These are phyloP conservation scores for Rhododendron henanense DNA, from an alignment of 148 eudicot genomes.

Conservation along the genomic window DNA sequence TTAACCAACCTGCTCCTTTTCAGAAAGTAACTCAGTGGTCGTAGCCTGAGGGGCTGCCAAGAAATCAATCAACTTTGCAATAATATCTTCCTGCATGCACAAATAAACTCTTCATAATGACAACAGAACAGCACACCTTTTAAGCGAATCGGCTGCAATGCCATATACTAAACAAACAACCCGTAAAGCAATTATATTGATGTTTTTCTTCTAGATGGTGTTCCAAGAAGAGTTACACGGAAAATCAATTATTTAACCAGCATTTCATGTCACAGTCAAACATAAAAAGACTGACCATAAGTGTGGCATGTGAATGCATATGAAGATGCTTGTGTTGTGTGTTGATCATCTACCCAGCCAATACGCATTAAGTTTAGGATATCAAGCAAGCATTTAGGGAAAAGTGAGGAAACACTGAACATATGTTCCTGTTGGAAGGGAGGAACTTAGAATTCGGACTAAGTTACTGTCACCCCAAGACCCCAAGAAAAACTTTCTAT, in stretches of 20 bases:
- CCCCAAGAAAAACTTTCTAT: not conserved
- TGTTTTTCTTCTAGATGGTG: not conserved
- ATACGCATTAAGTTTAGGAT: not conserved
- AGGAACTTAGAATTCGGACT: not conserved
- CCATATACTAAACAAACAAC: not conserved
- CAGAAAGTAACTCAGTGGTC: constrained; percentile 68
- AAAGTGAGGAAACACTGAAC: not conserved
- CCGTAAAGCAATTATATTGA: not conserved
- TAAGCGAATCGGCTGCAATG: not conserved
- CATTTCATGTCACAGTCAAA: not conserved
- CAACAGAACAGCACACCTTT: not conserved
- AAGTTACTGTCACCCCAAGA: not conserved
- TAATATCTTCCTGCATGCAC: constrained; percentile 66
- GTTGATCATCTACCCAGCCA: not conserved
- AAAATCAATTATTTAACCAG: not conserved
- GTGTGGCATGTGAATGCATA: not conserved
- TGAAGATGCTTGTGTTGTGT: not conserved
- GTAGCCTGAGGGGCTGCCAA: constrained; percentile 87
- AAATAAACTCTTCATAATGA: not conserved
- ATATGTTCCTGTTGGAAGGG: not conserved
- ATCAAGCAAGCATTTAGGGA: not conserved
- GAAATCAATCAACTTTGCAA: constrained; percentile 74
- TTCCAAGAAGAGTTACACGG: not conserved
- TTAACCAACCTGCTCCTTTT: constrained; percentile 73
- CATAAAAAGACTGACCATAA: not conserved